Evolutionary conservation across 2,329 filamentous ascomycete species (phyloP).

Genomic region (Diaporthe batatas): DNA sequence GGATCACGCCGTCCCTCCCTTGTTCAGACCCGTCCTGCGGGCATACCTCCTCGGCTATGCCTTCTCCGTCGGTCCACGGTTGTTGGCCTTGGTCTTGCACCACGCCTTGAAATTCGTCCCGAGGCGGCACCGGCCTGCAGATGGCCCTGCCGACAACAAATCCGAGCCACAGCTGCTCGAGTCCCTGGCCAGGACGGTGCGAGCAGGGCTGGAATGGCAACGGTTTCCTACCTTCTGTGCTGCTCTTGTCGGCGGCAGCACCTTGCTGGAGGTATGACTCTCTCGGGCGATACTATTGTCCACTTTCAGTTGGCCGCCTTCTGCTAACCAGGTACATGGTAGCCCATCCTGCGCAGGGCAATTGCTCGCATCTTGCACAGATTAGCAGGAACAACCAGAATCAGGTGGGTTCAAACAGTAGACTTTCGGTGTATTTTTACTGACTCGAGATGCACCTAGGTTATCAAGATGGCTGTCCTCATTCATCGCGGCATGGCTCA

Average conservation of each 20-base stretch:
- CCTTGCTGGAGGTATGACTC: slow-evolving; percentile 68
- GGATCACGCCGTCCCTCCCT: slow-evolving; percentile 58
- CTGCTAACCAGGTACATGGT: background rate
- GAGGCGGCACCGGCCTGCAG: slow-evolving; percentile 50
- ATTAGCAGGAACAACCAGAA: slow-evolving; percentile 11
- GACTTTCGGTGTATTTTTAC: slow-evolving; percentile 12
- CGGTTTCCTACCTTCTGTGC: slow-evolving; percentile 75
- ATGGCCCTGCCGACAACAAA: slow-evolving; percentile 49
- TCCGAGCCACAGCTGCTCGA: slow-evolving; percentile 51
- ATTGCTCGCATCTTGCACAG: slow-evolving; percentile 12
- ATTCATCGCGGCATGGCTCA: slow-evolving; percentile 70
- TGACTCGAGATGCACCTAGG: slow-evolving; percentile 51
- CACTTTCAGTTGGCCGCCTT: no score
- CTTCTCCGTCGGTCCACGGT: slow-evolving; percentile 68
- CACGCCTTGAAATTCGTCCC: slow-evolving; percentile 50
- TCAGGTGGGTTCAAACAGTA: slow-evolving; percentile 49
- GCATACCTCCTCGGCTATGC: slow-evolving; percentile 73
- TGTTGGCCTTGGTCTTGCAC: slow-evolving; percentile 67
- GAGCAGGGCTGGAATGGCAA: slow-evolving; percentile 65
- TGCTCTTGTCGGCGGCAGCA: slow-evolving; percentile 69
- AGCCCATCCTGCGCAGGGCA: slow-evolving; percentile 36
- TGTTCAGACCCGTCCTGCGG: slow-evolving; percentile 68
- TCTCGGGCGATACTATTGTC: background rate
- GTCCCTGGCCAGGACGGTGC: slow-evolving; percentile 58
- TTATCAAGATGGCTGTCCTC: slow-evolving; percentile 69